Base-by-base conservation (phyloP, 331 rosid species). In the Acacia pycnantha region DNA sequence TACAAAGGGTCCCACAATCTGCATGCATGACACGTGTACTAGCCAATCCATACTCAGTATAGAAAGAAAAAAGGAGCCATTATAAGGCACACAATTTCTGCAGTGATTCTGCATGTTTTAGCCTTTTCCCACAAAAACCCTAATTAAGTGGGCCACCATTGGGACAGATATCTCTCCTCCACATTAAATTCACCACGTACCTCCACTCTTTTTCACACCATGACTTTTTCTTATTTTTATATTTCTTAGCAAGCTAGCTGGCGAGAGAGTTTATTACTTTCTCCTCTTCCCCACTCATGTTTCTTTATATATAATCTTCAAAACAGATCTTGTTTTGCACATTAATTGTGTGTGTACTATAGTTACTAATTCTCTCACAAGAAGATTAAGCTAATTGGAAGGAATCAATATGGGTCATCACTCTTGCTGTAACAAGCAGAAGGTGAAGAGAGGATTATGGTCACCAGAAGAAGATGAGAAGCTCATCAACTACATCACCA, bases 391-490 rank as follows among this genome's bases (percentile, higher is more conserved):
- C n/a, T 18, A 31, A 70, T 6, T 11, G 70, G 65, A 66, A 29
- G 65, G 46, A 43, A 43, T 43, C 61, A 33, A 74, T 12, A 95
- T 95, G 99, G 99, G 97, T 59, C 94, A 93, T 80, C 99, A 93
- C 91, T 95, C 98, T 37, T 95, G 99, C 88, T 93, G 99, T 84
- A 95, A 90, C 90, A 95, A 93, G 85, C 99, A 93, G 97, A 92
- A 95, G 82, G 99, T 93, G 79, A 95, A 95, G 91, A 90, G 99
- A 71, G 99, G 99, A 19, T 48, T 95, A 14, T 95, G 99, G 99
- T 95, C 99, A 29, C 98, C 99, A 0, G 99, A 95, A 59, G 99
- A 95, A 90, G 99, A 95, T 86, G 99, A 95, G 76, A 95, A 95
- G 35, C 99, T 95, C 86, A 80, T 93, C 81, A 92, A 87, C 88